phyloP scores from a whole-genome alignment of 805 yeast genomes.

The Saccharomycopsis selenospora region DNA sequence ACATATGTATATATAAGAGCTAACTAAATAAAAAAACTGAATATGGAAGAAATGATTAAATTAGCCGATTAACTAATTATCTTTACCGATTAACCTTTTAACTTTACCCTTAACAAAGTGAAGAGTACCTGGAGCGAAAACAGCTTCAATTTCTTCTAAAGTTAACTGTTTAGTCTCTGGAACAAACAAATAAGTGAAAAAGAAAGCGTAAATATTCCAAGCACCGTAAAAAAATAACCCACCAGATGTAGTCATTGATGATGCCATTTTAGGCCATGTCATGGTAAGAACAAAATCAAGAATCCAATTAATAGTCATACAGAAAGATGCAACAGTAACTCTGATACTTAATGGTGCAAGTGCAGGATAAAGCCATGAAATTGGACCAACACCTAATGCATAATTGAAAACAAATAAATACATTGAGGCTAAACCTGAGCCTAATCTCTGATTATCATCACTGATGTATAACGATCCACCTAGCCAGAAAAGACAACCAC shows the following conservation, averaged over 20 bases:
- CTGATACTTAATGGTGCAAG: conserved; percentile 47
- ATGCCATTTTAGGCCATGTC: conserved; percentile 44
- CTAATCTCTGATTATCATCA: conserved; percentile 34
- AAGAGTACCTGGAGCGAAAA: conserved; percentile 36
- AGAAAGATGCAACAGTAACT: conserved; percentile 44
- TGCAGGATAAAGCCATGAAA: conserved; percentile 48
- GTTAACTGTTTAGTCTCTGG: conserved; percentile 67
- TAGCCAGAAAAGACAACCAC: conserved; percentile 44
- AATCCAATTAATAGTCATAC: conserved; percentile 40
- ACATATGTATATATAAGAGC: no score
- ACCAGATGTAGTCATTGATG: conserved; percentile 41
- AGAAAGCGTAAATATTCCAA: conserved; percentile 42
- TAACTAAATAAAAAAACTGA: no score
- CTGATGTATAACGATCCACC: conserved; percentile 40
- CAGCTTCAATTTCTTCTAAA: conserved; percentile 70
- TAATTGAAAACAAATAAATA: conserved; percentile 39
- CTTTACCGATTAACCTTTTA: conserved; percentile 4
- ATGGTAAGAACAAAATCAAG: conserved; percentile 43
- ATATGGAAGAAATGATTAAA: no score
- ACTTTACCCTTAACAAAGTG: conserved; percentile 15
- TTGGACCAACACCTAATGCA: conserved; percentile 49
- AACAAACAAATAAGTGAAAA: conserved; percentile 37
- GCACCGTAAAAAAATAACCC: conserved; percentile 48
- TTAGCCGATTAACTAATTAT: no score
- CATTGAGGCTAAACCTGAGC: conserved; percentile 38